Conservation (phyloP, 2,329 filamentous ascomycete genomes). For the Nannizziopsis barbatae region DNA sequence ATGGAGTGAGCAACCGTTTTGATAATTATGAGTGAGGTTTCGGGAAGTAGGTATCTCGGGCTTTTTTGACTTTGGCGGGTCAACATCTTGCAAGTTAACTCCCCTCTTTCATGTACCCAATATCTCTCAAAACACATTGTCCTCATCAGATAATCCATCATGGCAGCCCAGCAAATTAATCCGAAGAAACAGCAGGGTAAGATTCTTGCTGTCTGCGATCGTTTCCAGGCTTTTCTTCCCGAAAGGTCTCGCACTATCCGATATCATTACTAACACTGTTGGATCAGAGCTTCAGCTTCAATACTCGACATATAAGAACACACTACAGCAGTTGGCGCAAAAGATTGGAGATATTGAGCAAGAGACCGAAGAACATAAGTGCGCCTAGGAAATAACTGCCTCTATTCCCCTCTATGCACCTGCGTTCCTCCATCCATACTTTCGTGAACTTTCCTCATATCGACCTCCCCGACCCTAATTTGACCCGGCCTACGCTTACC, state of each 20-base stretch:
- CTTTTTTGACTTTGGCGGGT: too few species aligned
- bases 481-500: background rate
- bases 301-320: constrained; percentile 50
- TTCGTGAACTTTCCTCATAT: background rate
- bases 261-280: background rate
- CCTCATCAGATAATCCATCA: constrained; percentile 13
- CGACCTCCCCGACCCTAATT: background rate
- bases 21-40: too few species aligned
- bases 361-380: constrained; percentile 98
- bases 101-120: too few species aligned
- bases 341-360: constrained; percentile 98
- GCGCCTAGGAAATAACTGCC: constrained; percentile 28
- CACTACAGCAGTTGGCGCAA: constrained; percentile 79
- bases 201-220: background rate
- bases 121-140: background rate
- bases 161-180: constrained; percentile 33
- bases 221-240: background rate
- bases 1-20: too few species aligned
- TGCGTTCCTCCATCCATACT: background rate
- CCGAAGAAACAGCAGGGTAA: constrained; percentile 40
- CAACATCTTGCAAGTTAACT: too few species aligned
- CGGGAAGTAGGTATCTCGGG: too few species aligned
- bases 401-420: background rate
- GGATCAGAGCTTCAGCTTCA: constrained; percentile 39
- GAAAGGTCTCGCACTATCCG: background rate